Base-by-base conservation (phyloP, 139 green algal genomes). In the Micromonas pusilla region DNA sequence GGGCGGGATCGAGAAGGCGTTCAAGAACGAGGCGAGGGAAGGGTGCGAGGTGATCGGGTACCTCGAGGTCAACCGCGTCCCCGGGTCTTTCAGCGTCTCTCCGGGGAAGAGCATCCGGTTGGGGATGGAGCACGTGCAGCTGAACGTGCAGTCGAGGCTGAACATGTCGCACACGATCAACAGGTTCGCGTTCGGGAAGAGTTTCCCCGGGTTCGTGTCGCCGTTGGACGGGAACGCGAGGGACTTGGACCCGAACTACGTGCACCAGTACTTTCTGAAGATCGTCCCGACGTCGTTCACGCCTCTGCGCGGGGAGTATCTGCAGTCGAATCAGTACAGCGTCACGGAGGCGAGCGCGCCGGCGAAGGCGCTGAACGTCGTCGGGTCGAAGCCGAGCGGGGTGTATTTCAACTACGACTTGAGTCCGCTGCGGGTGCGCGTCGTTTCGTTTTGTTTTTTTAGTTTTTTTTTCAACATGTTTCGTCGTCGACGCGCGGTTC, bases 201-300 rank as follows among this genome's bases (percentile, higher is more conserved):
- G 36, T 28, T 77, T 77, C 30, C 70, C 70, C 1, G 70, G 70
- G 23, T 20, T 37, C 13, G 3, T 77, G 36, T 64, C 21, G 38
- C 70, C 38, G 16, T 38, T 77, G 9, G 70, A 77, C 54, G 38
- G 38, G 21, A 77, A 25, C 28, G 20, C 25, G 21, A 25, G 70
- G 21, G 38, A 25, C 13, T 1, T 77, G 16, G 34, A 37, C 1
- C 37, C 45, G 5, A 66, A 66, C 23, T 19, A 33, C 0, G 70
- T 77, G 36, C 70, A 77, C 16, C 70, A 77, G 3, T 77, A 77
- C 3, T 77, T 77, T 66, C 38, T 77, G 36, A 77, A 65, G 16
- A 36, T 77, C 2, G 70, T 77, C 1, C 36, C 70, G 26, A 77
- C 70, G 3, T 38, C 70, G 6, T 77, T 66, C 3, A 19, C n/a